A percentile compares a stretch with the other conserved stretches of the same genome.
Conservation (phyloP, 139 green algal species). For the Zygnema circumcarinatum region DNA sequence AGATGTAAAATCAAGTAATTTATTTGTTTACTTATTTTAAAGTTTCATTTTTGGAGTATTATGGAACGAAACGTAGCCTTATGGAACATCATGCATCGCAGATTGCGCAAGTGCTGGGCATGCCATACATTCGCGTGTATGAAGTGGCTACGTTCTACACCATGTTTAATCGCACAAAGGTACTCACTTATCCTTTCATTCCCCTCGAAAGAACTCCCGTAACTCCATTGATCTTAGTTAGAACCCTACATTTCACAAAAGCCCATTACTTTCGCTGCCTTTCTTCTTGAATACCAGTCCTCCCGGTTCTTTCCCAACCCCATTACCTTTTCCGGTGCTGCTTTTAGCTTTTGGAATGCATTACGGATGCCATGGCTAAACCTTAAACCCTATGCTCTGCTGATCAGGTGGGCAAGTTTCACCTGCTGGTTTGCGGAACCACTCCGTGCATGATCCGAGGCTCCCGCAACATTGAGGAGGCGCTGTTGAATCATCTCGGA, state of each 20-base stretch:
- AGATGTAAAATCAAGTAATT: not conserved
- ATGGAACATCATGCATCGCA: not conserved
- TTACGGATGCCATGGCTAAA: not conserved
- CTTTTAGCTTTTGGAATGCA: not conserved
- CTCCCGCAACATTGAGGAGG: slow-evolving; percentile 76
- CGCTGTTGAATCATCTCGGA: slow-evolving; percentile 78
- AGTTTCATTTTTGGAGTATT: not conserved
- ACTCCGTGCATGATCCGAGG: slow-evolving; percentile 91
- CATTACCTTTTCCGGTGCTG: not conserved
- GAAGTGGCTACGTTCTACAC: slow-evolving; percentile 99
- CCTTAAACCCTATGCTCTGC: not conserved
- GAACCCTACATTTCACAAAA: too few relatives aligned
- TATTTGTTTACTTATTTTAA: not conserved
- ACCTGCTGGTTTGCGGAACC: slow-evolving; percentile 96
- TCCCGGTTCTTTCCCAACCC: too few relatives aligned
- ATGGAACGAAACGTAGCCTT: not conserved
- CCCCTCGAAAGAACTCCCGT: too few relatives aligned
- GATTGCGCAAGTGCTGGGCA: slow-evolving; percentile 76
- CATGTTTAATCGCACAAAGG: slow-evolving; percentile 95
- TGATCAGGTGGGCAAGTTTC: slow-evolving; percentile 97
- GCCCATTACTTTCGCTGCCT: too few relatives aligned
- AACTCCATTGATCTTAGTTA: too few relatives aligned
- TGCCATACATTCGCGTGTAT: slow-evolving; percentile 93
- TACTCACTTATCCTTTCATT: slow-evolving; percentile 23
- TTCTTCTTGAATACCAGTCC: too few relatives aligned